Conservation (phyloP, 2,329 filamentous ascomycete genomes). For the Aspergillus fructus region DNA sequence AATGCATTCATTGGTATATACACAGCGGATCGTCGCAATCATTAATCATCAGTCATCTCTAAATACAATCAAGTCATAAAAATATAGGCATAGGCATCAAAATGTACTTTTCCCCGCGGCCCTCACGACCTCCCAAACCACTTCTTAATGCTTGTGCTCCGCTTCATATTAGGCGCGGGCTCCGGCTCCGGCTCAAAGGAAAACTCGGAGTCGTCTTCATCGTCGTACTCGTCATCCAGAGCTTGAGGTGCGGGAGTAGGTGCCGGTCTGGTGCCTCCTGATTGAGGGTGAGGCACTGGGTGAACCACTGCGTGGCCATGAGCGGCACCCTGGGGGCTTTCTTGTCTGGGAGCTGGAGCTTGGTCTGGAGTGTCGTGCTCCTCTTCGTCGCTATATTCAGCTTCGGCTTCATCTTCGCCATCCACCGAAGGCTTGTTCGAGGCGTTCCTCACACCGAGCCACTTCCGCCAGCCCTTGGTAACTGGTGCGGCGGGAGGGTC, state of each 20-base stretch:
- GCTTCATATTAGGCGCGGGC: conserved; percentile 14
- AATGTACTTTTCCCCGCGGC: conserved; percentile 16
- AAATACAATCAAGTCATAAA: conserved; percentile 1
- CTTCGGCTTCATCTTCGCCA: conserved; percentile 19
- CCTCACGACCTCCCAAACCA: conserved; percentile 29
- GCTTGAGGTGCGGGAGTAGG: background rate
- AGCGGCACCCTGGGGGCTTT: background rate
- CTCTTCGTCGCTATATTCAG: conserved; percentile 20
- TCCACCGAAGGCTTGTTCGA: conserved; percentile 20
- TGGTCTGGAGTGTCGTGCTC: conserved; percentile 14
- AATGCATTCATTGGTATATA: conserved; percentile 8
- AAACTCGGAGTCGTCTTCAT: conserved; percentile 8
- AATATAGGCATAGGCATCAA: conserved; percentile 9
- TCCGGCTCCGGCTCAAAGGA: conserved; percentile 16
- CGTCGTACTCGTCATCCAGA: conserved; percentile 5
- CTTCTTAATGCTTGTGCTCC: conserved; percentile 23
- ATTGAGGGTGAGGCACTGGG: background rate
- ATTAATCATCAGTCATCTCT: conserved; percentile 11
- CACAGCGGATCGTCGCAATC: conserved; percentile 1
- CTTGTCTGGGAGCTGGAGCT: background rate
- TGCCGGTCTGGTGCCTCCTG: background rate
- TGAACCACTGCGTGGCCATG: background rate
- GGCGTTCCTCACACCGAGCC: conserved; percentile 33
- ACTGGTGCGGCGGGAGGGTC: conserved; percentile 37
- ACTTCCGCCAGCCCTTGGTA: conserved; percentile 42